Base-by-base conservation (phyloP, 805 yeast species). In the Ogataea nitratoaversa region DNA sequence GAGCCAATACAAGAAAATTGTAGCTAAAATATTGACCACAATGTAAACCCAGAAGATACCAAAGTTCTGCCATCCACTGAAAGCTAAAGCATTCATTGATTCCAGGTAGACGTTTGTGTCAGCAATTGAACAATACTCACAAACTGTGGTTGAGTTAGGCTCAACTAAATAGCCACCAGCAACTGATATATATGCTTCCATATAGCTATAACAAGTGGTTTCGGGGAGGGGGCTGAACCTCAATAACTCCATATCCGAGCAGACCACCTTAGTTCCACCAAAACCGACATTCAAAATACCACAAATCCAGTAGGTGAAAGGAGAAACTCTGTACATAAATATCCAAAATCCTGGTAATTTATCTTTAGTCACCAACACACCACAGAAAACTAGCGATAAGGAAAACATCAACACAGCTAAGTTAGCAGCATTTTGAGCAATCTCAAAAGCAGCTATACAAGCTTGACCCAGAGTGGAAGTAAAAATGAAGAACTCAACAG, bases 241-340 rank as follows among this genome's bases (percentile, higher is more conserved):
- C 19, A 75, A 63, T 28, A 64, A 62, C 54, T 81, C 87, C 30
- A 54, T 56, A 1, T 47, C 48, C 2, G 79, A 43, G 58, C 87
- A 81, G 0, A 40, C 43, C 30, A 79, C 74, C 0, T 45, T 38
- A 13, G 65, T 62, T 40, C 71, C 71, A 19, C 78, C 79, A 41
- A 79, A 56, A 40, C 78, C 84, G 34, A 71, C 64, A 20, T 74
- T 59, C 36, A 80, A 56, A 47, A 76, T 57, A 31, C 76, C 83
- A 22, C 67, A 66, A 38, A 83, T 65, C 60, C 78, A 68, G 50
- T 81, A 83, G 0, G 85, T 78, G 49, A 80, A 65, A 7, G 90
- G 90, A 12, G 82, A 75, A 16, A 69, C 71, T 52, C 86, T 68
- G 67, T 81, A 82, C 83, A 82, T 75, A 68, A 80, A 82, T 36